Evolutionary conservation across 2,329 filamentous ascomycete genomes (phyloP), one percentile per base, ranked within the genome.

Genomic region (Epichloe hybrida): DNA sequence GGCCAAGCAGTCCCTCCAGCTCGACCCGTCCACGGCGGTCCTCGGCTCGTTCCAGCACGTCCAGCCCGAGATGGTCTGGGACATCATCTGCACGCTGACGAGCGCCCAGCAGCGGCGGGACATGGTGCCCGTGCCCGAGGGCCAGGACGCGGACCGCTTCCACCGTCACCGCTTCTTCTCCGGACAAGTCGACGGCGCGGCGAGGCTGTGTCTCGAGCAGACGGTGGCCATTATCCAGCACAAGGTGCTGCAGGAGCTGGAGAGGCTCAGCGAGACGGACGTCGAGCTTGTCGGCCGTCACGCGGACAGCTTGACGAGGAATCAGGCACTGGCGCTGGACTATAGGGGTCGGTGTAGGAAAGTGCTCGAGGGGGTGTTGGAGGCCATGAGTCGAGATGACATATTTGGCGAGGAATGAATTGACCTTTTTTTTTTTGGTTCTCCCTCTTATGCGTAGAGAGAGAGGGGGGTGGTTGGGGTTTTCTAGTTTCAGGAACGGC

Each of bases 21-120:
- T 66, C 5, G 51, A 61, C n/a, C 52, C 59, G 0, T 51, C 51
- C 15, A 50, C 54, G 5, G 46, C 45, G 1, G 52, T 66, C 1
- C 61, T 72, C 3, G 61, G 65, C 2, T 66, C 67, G 4, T 76
- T 79, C 50, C 63, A 67, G 5, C 72, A 77, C 52, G 67, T 80
- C 7, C 75, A 79, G 57, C 73, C 75, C 46, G 69, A 70, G 6
- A 72, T 81, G 58, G 65, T 78, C 5, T 72, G 72, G 64, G 72
- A 77, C 50, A 68, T 80, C 1, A 64, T 71, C 42, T 61, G 62
- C 49, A 62, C 65, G 0, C 66, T 71, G 20, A 66, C 62, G 50
- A 67, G 60, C n/a, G 61, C 57, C 40, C 65, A 61, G 47, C 63
- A 59, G 46, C 55, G 58, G 34, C 54, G 55, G 40, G 52, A 61